phyloP scores from a whole-genome alignment of 495 filamentous ascomycete genomes.

The Aspergillus ostianus region DNA sequence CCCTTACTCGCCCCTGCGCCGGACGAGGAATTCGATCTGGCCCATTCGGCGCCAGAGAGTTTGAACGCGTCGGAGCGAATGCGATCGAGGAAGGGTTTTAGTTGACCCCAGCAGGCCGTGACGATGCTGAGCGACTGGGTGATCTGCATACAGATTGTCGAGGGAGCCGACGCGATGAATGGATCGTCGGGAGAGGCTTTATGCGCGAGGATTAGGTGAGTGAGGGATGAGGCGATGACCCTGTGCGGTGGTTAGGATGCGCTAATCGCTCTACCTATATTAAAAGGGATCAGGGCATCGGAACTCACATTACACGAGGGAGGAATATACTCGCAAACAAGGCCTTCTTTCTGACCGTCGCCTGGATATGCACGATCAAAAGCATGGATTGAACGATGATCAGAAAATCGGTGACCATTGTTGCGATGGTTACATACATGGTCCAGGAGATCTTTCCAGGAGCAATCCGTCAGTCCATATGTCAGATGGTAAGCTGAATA shows the following conservation, averaged over 20 bases:
- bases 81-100: constrained; percentile 29
- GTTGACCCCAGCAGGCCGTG: constrained; percentile 28
- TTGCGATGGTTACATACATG: constrained; percentile 21
- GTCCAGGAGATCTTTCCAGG: constrained; percentile 21
- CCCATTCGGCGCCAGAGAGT: constrained; percentile 21
- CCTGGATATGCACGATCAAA: constrained; percentile 25
- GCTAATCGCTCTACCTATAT: background rate
- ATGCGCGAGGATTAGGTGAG: constrained; percentile 16
- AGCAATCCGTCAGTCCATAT: background rate
- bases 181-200: constrained; percentile 16
- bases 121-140: constrained; percentile 26
- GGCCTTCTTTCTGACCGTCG: constrained; percentile 19
- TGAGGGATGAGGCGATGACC: constrained; percentile 20
- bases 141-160: constrained; percentile 20
- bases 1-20: constrained; percentile 1
- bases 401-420: constrained; percentile 26
- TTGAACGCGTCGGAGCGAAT: constrained; percentile 25
- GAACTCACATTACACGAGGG: constrained; percentile 23
- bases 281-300: background rate
- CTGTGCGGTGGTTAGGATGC: background rate
- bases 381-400: constrained; percentile 26
- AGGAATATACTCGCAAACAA: constrained; percentile 27
- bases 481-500: background rate
- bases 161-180: constrained; percentile 15
- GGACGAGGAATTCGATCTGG: constrained; percentile 12